A percentile compares a stretch with the other conserved stretches of the same genome.
Conservation (phyloP, 306 rosid genomes). For the Carpinus viminea region DNA sequence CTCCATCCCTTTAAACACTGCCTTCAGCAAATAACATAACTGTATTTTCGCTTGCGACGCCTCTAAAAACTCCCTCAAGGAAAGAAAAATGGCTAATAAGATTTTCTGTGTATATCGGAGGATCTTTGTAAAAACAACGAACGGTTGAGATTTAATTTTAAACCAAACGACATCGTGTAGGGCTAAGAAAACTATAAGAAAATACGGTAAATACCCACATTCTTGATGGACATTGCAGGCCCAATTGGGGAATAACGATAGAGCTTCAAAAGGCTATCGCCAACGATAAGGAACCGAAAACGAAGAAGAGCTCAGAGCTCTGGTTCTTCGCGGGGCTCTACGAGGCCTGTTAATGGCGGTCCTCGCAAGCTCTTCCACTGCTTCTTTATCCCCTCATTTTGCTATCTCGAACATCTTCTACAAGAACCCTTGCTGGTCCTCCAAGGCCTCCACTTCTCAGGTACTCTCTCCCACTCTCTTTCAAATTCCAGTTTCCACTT, state of each 20-base stretch:
- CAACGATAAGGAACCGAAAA: not conserved
- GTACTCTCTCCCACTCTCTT: constrained; percentile 28
- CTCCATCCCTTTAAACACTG: too few species aligned
- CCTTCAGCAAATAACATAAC: too few species aligned
- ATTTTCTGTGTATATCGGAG: too few species aligned
- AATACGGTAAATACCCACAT: too few species aligned
- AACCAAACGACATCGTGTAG: too few species aligned
- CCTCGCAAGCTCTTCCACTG: constrained; percentile 43
- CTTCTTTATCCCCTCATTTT: constrained; percentile 39
- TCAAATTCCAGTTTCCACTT: constrained; percentile 3
- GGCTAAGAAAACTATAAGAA: too few species aligned
- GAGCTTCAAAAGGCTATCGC: not conserved
- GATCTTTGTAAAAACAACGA: not conserved
- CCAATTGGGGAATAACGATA: not conserved
- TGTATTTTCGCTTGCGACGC: too few species aligned
- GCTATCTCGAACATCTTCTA: constrained; percentile 13
- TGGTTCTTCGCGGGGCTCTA: constrained; percentile 1
- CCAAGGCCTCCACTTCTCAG: constrained; percentile 33
- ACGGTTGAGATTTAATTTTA: constrained; percentile 14
- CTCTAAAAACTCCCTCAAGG: too few species aligned
- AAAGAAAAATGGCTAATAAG: too few species aligned
- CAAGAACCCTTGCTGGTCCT: constrained; percentile 5
- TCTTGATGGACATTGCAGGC: not conserved
- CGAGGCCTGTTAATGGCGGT: constrained; percentile 53
- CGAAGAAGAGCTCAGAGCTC: not conserved